A percentile compares a stretch with the other conserved stretches of the same genome.
phyloP scores from a whole-genome alignment of 441 rosid genomes.

The Flueggea neowawraea region DNA sequence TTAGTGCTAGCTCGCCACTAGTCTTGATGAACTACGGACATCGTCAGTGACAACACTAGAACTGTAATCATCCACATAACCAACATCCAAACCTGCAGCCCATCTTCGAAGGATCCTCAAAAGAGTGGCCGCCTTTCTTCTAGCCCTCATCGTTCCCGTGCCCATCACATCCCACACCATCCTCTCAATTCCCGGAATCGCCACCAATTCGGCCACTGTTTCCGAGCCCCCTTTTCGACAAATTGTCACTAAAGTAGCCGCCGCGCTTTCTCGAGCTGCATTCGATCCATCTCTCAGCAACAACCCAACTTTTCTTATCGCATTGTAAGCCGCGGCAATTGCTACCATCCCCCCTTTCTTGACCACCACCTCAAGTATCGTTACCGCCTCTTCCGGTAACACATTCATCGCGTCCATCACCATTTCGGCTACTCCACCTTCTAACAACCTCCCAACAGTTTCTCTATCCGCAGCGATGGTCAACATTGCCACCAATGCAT shows the following conservation, averaged over 20 bases:
- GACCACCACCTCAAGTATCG: too few species aligned
- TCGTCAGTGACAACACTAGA: neutral
- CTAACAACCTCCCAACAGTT: conserved; percentile 59
- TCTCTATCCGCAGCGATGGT: conserved; percentile 75
- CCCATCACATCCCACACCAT: conserved; percentile 78
- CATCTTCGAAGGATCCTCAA: conserved; percentile 65
- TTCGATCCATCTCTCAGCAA: conserved; percentile 73
- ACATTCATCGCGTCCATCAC: conserved; percentile 34
- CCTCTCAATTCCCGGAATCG: conserved; percentile 64
- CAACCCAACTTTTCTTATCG: conserved; percentile 35
- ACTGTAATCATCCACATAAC: conserved; percentile 1
- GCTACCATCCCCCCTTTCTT: too few species aligned
- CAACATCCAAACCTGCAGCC: conserved; percentile 52
- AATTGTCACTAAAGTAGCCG: conserved; percentile 62
- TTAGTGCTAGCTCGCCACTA: conserved; percentile 19
- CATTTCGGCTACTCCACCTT: conserved; percentile 59
- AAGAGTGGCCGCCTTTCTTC: conserved; percentile 64
- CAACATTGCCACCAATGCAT: conserved; percentile 72
- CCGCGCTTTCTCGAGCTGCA: conserved; percentile 62
- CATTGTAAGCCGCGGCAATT: too few species aligned
- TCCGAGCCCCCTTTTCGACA: conserved; percentile 80
- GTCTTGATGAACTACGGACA: conserved; percentile 16
- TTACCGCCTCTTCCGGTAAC: conserved; percentile 68
- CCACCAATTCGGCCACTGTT: conserved; percentile 59
- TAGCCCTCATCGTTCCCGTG: conserved; percentile 54